Base-by-base conservation (phyloP, 495 filamentous ascomycete genomes). In the Glonium stellatum region DNA sequence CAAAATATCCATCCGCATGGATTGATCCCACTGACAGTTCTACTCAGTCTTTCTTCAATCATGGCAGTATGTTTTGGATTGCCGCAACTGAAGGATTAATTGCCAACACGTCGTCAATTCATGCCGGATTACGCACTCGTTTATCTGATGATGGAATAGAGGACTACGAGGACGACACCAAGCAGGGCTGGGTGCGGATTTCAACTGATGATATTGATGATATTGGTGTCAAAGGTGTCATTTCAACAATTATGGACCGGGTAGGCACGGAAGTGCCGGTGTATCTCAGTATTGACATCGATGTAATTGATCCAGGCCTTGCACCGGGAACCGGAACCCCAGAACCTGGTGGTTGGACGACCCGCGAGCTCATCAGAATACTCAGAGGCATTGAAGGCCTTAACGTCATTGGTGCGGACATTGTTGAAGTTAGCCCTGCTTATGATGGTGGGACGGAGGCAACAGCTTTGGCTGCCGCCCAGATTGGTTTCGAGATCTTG, bases 61-160 rank as follows among this genome's bases (percentile, higher is more conserved):
- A 95, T 71, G 89, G 89, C 4, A 85, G 78, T 50, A 91, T 92
- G 82, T 93, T 95, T 78, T 88, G 87, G 82, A 78, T 90, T 51
- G 89, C 89, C 1, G 82, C 81, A 49, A 80, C 82, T 23, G 89
- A 92, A 70, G 87, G 87, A 0, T 71, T 92, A 23, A 82, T 92
- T 47, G 74, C 80, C 36, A 87, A 89, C 64, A 70, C 72, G 19
- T 84, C 80, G 4, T 87, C 82, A 18, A 86, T 89, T 18, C 89
- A 93, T 69, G 89, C 87, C 1, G 88, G 89, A 0, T 77, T 93
- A 41, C 80, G 88, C 23, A 92, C 87, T 0, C 73, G 88, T 0
- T 73, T 93, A 23, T 83, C 82, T 0, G 88, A 78, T 36, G 84
- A 79, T 52, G 82, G 39, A 79, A 18, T 15, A 57, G 83, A 80